These are phyloP conservation scores for Leersia perrieri DNA, from an alignment of 176 grass and related monocot species.

Conservation along the genomic window DNA sequence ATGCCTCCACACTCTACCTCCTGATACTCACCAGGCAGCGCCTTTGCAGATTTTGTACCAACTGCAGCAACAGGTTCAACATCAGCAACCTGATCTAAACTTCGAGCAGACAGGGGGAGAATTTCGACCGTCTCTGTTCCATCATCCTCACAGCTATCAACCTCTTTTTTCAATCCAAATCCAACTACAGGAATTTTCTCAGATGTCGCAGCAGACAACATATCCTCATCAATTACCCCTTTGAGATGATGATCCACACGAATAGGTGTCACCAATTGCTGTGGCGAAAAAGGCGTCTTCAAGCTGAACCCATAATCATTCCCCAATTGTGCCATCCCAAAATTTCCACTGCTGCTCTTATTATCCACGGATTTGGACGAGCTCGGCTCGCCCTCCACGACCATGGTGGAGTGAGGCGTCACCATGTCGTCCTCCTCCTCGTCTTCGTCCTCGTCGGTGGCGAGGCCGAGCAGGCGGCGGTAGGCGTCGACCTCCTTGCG, in stretches of 20 bases:
- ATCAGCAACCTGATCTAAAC: conserved; percentile 25
- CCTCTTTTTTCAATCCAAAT: conserved; percentile 12
- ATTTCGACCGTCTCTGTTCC: conserved; percentile 41
- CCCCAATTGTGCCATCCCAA: background rate
- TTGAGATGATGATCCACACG: background rate
- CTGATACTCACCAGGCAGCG: conserved; percentile 36
- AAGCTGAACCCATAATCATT: conserved; percentile 31
- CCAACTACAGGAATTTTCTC: background rate
- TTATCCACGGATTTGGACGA: conserved; percentile 2
- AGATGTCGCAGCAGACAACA: background rate
- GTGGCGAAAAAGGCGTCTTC: background rate
- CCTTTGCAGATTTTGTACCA: conserved; percentile 31
- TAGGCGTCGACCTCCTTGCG: conserved; percentile 74
- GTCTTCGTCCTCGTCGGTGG: background rate
- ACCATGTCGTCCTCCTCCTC: conserved; percentile 29
- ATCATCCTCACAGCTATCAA: conserved; percentile 39
- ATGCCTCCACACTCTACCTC: background rate
- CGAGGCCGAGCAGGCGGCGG: conserved; percentile 43
- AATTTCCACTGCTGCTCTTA: background rate
- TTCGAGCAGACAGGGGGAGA: conserved; percentile 7
- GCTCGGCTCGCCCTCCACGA: conserved; percentile 38
- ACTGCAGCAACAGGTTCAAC: conserved; percentile 31
- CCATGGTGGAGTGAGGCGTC: conserved; percentile 10
- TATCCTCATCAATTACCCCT: background rate
- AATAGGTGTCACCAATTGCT: conserved; percentile 7